A percentile compares a stretch with the other conserved stretches of the same genome.
phyloP scores from a whole-genome alignment of 2,329 filamentous ascomycete genomes.

The Ascochyta rabiei region DNA sequence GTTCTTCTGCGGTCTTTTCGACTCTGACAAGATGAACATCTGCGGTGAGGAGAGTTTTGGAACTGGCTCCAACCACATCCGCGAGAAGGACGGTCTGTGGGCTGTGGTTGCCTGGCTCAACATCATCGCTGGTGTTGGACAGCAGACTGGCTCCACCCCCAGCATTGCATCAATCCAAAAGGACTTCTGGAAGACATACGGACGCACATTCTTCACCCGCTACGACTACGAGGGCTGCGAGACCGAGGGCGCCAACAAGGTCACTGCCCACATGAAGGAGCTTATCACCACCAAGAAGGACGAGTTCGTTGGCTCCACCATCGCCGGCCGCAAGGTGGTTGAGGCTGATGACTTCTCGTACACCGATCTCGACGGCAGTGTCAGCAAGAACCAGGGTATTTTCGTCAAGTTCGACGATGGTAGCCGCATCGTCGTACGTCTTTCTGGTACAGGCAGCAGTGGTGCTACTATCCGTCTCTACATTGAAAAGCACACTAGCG shows the following conservation, averaged over 20 bases:
- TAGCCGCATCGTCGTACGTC: conserved; percentile 90
- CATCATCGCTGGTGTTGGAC: conserved; percentile 92
- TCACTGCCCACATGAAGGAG: conserved; percentile 79
- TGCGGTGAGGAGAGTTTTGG: conserved; percentile 99
- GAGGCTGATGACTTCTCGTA: conserved; percentile 97
- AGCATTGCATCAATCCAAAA: conserved; percentile 96
- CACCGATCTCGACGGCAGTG: conserved; percentile 96
- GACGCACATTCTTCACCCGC: conserved; percentile 97
- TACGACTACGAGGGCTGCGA: conserved; percentile 98
- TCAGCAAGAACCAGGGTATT: conserved; percentile 94
- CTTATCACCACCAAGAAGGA: conserved; percentile 71
- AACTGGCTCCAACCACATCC: conserved; percentile 97
- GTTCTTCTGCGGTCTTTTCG: conserved; percentile 96
- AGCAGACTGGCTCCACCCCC: conserved; percentile 79
- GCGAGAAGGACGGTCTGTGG: conserved; percentile 99
- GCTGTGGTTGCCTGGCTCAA: conserved; percentile 97
- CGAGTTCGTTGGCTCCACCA: conserved; percentile 82
- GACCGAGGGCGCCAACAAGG: conserved; percentile 86
- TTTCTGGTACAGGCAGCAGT: conserved; percentile 93
- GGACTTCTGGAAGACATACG: conserved; percentile 96
- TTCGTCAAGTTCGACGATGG: conserved; percentile 94
- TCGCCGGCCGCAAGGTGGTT: conserved; percentile 81
- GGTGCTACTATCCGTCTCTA: conserved; percentile 97
- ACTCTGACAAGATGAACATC: conserved; percentile 99
- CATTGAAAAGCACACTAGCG: conserved; percentile 91